phyloP scores from a whole-genome alignment of 305 asterid genomes.

The Lippia alba region DNA sequence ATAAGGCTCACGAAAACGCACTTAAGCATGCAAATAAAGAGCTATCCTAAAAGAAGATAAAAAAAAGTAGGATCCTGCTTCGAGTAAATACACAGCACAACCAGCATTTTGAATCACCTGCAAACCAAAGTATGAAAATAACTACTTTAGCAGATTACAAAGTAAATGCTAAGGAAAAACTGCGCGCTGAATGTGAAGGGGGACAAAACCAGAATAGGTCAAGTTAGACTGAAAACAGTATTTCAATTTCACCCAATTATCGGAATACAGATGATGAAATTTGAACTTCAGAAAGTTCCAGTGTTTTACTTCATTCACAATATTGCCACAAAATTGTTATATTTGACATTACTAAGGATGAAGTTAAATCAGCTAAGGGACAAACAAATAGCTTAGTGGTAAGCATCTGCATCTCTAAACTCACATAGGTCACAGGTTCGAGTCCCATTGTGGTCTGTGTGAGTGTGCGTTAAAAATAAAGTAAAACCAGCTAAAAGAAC shows the following conservation, averaged over 20 bases:
- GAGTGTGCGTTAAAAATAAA: too few species aligned
- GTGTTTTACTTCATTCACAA: background rate
- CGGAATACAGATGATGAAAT: background rate
- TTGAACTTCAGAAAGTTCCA: background rate
- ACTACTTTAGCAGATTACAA: background rate
- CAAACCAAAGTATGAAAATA: conserved; percentile 20
- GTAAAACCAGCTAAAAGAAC: background rate
- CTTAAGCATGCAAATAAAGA: conserved; percentile 35
- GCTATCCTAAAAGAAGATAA: conserved; percentile 37
- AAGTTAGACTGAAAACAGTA: background rate
- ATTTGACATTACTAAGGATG: background rate
- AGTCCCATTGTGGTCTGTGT: too few species aligned
- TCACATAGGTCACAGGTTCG: too few species aligned
- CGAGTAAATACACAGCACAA: conserved; percentile 36
- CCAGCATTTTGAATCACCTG: conserved; percentile 44
- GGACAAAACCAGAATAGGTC: background rate
- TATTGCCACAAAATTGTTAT: background rate
- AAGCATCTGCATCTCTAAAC: too few species aligned
- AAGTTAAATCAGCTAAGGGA: background rate
- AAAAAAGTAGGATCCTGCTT: conserved; percentile 36
- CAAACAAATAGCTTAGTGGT: too few species aligned
- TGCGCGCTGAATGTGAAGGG: background rate
- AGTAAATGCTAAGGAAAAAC: background rate
- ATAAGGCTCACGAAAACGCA: conserved; percentile 32
- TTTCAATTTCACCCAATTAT: background rate